phyloP scores from a whole-genome alignment of 1,284 basidiomycete species.

The Sporisorium graminicola region DNA sequence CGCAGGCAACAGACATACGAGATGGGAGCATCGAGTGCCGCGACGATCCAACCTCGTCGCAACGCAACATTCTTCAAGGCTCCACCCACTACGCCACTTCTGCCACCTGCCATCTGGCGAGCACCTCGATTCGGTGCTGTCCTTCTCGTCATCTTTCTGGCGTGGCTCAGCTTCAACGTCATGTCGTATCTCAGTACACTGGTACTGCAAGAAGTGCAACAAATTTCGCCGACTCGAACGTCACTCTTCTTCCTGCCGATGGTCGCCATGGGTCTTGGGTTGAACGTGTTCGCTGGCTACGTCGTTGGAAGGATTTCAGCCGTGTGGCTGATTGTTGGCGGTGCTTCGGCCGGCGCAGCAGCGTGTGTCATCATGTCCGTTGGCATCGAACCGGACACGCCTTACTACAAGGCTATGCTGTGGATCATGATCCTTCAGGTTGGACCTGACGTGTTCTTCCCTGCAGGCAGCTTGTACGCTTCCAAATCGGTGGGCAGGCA shows the following conservation, averaged over 20 bases:
- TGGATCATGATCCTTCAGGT: conserved; percentile 77
- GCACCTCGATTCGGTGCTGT: conserved; percentile 70
- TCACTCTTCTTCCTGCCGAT: conserved; percentile 84
- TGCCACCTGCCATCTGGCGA: conserved; percentile 61
- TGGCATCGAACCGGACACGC: conserved; percentile 75
- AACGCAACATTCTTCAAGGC: conserved; percentile 71
- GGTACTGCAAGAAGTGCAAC: conserved; percentile 63
- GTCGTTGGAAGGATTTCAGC: conserved; percentile 59
- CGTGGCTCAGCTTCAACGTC: conserved; percentile 76
- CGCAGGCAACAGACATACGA: conserved; percentile 40
- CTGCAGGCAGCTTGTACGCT: conserved; percentile 50
- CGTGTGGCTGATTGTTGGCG: conserved; percentile 60
- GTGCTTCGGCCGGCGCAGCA: conserved; percentile 74
- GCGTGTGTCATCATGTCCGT: conserved; percentile 78
- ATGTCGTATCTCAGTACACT: conserved; percentile 56
- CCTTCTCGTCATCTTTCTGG: conserved; percentile 80
- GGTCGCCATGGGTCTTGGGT: conserved; percentile 69
- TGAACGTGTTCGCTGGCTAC: conserved; percentile 62
- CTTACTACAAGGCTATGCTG: conserved; percentile 86
- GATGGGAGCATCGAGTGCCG: conserved; percentile 20
- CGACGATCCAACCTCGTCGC: conserved; percentile 59
- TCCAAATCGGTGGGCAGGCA: conserved; percentile 50
- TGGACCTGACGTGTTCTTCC: conserved; percentile 58
- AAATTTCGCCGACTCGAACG: conserved; percentile 75
- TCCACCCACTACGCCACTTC: conserved; percentile 46